Evolutionary conservation across 768 basidiomycete genomes (phyloP).

Genomic region (Pleurotus citrinopileatus): DNA sequence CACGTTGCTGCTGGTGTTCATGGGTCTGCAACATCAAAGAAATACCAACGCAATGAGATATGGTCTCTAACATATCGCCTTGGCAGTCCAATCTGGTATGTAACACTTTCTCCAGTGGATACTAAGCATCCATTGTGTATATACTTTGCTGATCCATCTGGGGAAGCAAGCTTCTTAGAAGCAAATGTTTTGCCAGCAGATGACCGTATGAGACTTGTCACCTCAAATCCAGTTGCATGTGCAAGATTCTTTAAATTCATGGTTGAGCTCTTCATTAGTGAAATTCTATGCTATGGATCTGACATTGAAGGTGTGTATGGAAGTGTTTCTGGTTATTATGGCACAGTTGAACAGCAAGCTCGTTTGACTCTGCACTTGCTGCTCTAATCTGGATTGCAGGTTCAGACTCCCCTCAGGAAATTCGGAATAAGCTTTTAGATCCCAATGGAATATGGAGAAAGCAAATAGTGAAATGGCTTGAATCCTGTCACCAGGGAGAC

Average conservation of each 20-base stretch:
- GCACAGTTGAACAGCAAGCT: constrained; percentile 27
- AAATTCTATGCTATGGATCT: constrained; percentile 19
- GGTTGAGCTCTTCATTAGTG: constrained; percentile 23
- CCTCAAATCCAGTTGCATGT: constrained; percentile 23
- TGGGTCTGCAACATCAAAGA: constrained; percentile 19
- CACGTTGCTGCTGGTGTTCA: constrained; percentile 27
- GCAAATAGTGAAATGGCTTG: constrained; percentile 10
- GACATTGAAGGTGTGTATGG: constrained; percentile 15
- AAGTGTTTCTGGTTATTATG: constrained; percentile 20
- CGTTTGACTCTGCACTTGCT: constrained; percentile 25
- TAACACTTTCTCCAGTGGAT: not conserved
- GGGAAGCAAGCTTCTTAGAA: constrained; percentile 5
- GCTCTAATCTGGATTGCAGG: constrained; percentile 22
- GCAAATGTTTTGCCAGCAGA: not conserved
- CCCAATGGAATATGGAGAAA: constrained; percentile 7
- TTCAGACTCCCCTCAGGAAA: constrained; percentile 15
- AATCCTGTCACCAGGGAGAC: constrained; percentile 11
- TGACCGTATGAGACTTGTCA: not conserved
- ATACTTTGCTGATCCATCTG: constrained; percentile 23
- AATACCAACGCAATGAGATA: not conserved
- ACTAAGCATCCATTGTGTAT: constrained; percentile 14
- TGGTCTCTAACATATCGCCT: constrained; percentile 16
- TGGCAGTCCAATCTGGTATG: constrained; percentile 19
- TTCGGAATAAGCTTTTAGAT: constrained; percentile 12
- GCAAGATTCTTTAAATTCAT: constrained; percentile 31